Percentiles rank a stretch among this genome's conserved stretches.
Evolutionary conservation across 495 filamentous ascomycete genomes (phyloP).

Genomic region (Cercophora sp.): DNA sequence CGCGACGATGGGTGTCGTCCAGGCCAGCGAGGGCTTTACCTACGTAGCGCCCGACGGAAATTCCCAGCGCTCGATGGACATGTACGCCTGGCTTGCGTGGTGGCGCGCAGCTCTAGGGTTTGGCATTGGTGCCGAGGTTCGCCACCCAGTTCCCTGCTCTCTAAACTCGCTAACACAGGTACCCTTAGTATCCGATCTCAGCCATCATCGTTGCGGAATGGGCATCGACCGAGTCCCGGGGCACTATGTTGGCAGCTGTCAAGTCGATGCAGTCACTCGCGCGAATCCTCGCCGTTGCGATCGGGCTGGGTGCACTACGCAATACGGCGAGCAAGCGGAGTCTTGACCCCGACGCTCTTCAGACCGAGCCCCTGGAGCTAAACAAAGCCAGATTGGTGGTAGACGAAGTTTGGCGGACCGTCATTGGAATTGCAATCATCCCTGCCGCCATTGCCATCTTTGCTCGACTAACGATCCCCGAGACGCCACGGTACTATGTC

Average conservation of each 20-base stretch:
- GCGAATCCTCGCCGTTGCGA: slow-evolving; percentile 51
- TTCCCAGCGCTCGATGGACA: slow-evolving; percentile 43
- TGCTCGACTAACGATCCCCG: slow-evolving; percentile 59
- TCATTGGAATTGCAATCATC: slow-evolving; percentile 57
- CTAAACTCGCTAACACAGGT: neutral
- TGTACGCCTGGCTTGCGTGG: slow-evolving; percentile 50
- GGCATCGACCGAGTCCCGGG: slow-evolving; percentile 53
- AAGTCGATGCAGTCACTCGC: slow-evolving; percentile 66
- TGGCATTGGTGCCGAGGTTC: slow-evolving; percentile 42
- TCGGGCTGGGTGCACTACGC: slow-evolving; percentile 38
- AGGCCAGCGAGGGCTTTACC: slow-evolving; percentile 4
- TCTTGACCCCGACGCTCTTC: slow-evolving; percentile 43
- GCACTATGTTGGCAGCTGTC: slow-evolving; percentile 61
- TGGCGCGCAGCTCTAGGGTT: slow-evolving; percentile 54
- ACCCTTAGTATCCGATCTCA: slow-evolving; percentile 30
- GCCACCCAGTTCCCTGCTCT: neutral
- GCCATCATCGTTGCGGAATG: slow-evolving; percentile 63
- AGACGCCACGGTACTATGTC: slow-evolving; percentile 48
- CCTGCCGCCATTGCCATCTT: slow-evolving; percentile 57
- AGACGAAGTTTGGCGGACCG: slow-evolving; percentile 55
- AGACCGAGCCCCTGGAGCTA: slow-evolving; percentile 37
- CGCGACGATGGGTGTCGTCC: slow-evolving; percentile 44
- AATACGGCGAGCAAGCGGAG: neutral
- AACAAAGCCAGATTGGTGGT: slow-evolving; percentile 40
- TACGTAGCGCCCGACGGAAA: slow-evolving; percentile 1